Evolutionary conservation across 192 early-diverging fungal species (phyloP), one percentile per base, ranked within the genome.

Genomic region (Podila horticola): DNA sequence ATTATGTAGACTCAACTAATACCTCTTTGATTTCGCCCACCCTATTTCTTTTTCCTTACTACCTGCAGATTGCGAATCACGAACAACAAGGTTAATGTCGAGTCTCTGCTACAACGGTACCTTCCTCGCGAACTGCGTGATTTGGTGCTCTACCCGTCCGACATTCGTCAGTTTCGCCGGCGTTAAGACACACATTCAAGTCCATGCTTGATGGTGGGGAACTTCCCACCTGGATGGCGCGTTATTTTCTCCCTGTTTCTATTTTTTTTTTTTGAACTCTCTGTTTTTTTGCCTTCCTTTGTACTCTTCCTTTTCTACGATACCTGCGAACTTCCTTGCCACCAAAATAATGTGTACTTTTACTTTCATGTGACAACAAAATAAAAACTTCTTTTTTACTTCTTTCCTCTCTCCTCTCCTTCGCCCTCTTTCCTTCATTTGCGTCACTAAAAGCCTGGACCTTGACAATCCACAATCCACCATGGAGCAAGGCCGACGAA

Each of bases 81-180:
- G 12, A 74, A 74, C 38, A 62, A 74, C 5, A 84, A 72, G 20
- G 75, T 79, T 8, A 70, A 71, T n/a, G 38, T 84, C 9, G 83
- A 84, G 34, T 74, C 75, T 19, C 64, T 84, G 22, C 63, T 77
- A 0, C 83, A 84, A 26, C 74, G 72, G 11, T 74, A 74, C 28
- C 22, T 84, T 19, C 83, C 83, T 22, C 71, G 83, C 5, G 83
- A 84, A 52, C 67, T 84, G 22, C 72, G 75, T 20, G 83, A 84
- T 65, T 59, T 67, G 55, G 76, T 79, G 8, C 70, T 79, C 20
- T 79, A 49, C 33, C 76, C 76, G 7, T 69, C 70, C 2, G 76
- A 79, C 49, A 58, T 76, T 41, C 66, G 63, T 12, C 71, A 45
- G 20, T 26, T 66, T 13, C 72, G 72, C 13, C 57, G 64, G 72